These are phyloP conservation scores for Cryptococcus deneoformans DNA, from an alignment of 1,284 basidiomycete genomes.

Conservation along the genomic window DNA sequence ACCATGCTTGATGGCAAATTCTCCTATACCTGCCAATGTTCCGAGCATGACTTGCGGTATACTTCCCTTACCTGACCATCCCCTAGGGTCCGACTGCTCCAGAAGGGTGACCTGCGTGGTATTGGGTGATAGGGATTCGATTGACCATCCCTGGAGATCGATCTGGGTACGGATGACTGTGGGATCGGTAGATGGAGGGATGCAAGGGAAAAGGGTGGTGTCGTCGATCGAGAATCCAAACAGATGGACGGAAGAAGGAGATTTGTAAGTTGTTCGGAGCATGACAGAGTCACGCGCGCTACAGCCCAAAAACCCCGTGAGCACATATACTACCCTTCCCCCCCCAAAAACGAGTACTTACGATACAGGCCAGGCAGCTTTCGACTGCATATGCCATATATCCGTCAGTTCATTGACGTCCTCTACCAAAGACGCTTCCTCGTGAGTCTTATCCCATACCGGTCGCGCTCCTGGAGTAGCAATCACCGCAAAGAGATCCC, in stretches of 20 bases:
- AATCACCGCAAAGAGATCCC: conserved; percentile 92
- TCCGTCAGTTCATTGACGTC: conserved; percentile 91
- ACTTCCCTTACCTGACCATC: conserved; percentile 93
- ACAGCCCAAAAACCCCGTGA: conserved; percentile 1
- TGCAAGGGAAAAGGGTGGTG: conserved; percentile 74
- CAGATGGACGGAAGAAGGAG: conserved; percentile 89
- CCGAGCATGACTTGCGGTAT: conserved; percentile 90
- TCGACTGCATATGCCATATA: conserved; percentile 85
- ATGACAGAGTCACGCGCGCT: conserved; percentile 88
- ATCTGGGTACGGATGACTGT: conserved; percentile 89
- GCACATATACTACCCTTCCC: no score
- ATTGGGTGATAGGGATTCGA: conserved; percentile 91
- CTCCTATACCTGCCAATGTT: conserved; percentile 81
- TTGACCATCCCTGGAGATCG: conserved; percentile 94
- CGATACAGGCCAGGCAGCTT: conserved; percentile 88
- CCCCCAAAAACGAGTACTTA: conserved; percentile 54
- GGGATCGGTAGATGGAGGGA: conserved; percentile 64
- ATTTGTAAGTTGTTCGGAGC: conserved; percentile 95
- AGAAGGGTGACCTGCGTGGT: conserved; percentile 92
- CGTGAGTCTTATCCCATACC: conserved; percentile 88
- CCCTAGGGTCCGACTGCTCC: conserved; percentile 96
- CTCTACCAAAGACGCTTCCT: conserved; percentile 79
- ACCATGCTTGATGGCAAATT: conserved; percentile 91
- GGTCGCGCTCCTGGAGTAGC: conserved; percentile 75
- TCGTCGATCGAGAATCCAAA: conserved; percentile 96